phyloP scores from a whole-genome alignment of 805 yeast species.

The Clavispora fructus region DNA sequence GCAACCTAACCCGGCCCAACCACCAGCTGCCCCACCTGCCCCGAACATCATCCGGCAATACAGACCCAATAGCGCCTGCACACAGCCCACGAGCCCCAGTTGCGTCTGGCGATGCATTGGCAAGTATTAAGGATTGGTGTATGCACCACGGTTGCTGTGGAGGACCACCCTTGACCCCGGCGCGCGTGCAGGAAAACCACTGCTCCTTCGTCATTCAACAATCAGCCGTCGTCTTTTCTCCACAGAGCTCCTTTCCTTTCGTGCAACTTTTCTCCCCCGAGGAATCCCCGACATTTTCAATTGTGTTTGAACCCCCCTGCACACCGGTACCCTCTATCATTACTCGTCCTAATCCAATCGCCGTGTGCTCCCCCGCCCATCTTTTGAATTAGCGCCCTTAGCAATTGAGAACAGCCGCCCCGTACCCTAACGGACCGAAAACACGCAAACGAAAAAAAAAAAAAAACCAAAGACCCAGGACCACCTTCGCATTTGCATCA shows the following conservation, averaged over 20 bases:
- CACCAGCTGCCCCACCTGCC: no score
- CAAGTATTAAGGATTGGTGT: neutral
- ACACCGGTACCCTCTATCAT: neutral
- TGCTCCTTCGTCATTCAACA: neutral
- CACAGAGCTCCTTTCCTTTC: neutral
- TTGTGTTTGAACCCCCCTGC: neutral
- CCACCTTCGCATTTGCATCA: neutral
- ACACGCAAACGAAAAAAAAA: no score
- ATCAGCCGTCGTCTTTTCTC: neutral
- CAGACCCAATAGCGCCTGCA: neutral
- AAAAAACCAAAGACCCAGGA: neutral
- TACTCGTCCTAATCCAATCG: neutral
- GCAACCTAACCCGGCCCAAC: no score
- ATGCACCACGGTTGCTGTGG: slow-evolving; percentile 1
- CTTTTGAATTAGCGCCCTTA: neutral
- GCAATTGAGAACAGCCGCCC: neutral
- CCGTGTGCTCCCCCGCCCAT: neutral
- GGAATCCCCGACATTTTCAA: neutral
- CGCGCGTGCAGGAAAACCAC: neutral
- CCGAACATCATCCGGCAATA: no score
- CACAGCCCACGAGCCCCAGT: neutral
- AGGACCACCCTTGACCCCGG: neutral
- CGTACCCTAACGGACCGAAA: neutral
- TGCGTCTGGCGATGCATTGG: neutral
- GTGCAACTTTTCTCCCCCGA: neutral